Percentiles rank a stretch among this genome's conserved stretches.
Evolutionary conservation across 2,329 filamentous ascomycete genomes (phyloP).

Genomic region (Verticillium dahliae): DNA sequence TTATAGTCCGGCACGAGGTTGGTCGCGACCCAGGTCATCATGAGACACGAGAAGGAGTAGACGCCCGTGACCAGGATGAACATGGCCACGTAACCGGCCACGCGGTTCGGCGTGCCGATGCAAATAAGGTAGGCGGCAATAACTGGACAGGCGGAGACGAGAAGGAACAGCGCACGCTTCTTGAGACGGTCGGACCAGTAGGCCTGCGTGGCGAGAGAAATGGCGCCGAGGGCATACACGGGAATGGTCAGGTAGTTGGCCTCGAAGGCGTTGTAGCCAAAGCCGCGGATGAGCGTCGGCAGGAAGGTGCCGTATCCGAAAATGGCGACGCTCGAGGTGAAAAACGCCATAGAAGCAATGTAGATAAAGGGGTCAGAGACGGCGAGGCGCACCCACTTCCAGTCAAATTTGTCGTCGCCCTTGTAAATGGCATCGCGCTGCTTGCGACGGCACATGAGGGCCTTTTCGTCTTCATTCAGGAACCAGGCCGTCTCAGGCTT

Average conservation of each 20-base stretch:
- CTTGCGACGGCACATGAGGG: slow-evolving; percentile 16
- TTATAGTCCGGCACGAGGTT: slow-evolving; percentile 10
- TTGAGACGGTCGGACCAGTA: slow-evolving; percentile 20
- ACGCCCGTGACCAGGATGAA: slow-evolving; percentile 16
- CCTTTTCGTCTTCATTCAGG: slow-evolving; percentile 31
- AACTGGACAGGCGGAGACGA: slow-evolving; percentile 15
- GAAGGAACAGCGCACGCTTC: slow-evolving; percentile 12
- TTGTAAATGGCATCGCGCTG: slow-evolving; percentile 18
- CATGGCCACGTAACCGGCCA: slow-evolving; percentile 24
- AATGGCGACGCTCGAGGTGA: slow-evolving; percentile 23
- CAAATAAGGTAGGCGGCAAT: slow-evolving; percentile 6
- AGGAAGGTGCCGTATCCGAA: slow-evolving; percentile 25
- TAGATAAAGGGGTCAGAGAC: slow-evolving; percentile 22
- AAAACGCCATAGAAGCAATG: slow-evolving; percentile 20
- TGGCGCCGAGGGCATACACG: slow-evolving; percentile 10
- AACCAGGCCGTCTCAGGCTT: slow-evolving; percentile 37
- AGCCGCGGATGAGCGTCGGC: slow-evolving; percentile 7
- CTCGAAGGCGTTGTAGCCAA: slow-evolving; percentile 7
- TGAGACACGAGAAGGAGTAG: slow-evolving; percentile 4
- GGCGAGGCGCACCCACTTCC: slow-evolving; percentile 21
- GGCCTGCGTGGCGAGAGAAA: slow-evolving; percentile 6
- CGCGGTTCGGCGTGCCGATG: slow-evolving; percentile 9
- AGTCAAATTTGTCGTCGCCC: slow-evolving; percentile 21
- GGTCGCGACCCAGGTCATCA: slow-evolving; percentile 10
- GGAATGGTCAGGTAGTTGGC: slow-evolving; percentile 15